Conservation (phyloP, 1,139 yeast genomes). For the Geotrichum europaeum region DNA sequence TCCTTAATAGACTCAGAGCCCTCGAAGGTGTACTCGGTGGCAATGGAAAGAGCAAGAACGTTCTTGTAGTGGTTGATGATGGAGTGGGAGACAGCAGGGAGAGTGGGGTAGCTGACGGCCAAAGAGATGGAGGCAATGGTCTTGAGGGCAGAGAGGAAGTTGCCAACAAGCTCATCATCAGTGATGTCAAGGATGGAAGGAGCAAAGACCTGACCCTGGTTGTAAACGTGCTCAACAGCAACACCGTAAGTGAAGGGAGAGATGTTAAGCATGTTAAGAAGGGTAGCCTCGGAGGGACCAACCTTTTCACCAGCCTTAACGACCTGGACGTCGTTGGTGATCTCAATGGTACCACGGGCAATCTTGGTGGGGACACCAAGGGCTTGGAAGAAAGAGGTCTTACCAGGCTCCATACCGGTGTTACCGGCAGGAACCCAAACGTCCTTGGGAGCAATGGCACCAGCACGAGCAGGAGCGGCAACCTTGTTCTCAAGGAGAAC, state of each 20-base stretch:
- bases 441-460: slow-evolving; percentile 98
- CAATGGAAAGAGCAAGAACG: slow-evolving; percentile 93
- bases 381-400: slow-evolving; percentile 99
- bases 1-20: slow-evolving; percentile 99
- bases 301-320: slow-evolving; percentile 80
- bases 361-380: slow-evolving; percentile 99
- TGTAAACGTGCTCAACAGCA: slow-evolving; percentile 94
- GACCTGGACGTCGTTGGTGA: slow-evolving; percentile 94
- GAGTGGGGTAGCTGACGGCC: slow-evolving; percentile 98
- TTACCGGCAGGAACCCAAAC: slow-evolving; percentile 98
- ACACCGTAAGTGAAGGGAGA: slow-evolving; percentile 99
- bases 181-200: slow-evolving; percentile 95
- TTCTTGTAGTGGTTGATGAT: slow-evolving; percentile 99
- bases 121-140: slow-evolving; percentile 93
- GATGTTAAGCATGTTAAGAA: slow-evolving; percentile 98
- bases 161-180: slow-evolving; percentile 89
- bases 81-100: slow-evolving; percentile 99
- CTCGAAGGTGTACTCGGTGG: slow-evolving; percentile 98
- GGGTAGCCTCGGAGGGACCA: slow-evolving; percentile 99
- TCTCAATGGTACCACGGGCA: slow-evolving; percentile 99
- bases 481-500: slow-evolving; percentile 84
- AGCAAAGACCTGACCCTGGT: slow-evolving; percentile 98
- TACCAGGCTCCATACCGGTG: slow-evolving; percentile 99
- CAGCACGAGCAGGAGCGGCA: slow-evolving; percentile 99
- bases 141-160: slow-evolving; percentile 89